Evolutionary conservation across 495 filamentous ascomycete genomes (phyloP).

Genomic region (Penicillium cosmopolitanum): DNA sequence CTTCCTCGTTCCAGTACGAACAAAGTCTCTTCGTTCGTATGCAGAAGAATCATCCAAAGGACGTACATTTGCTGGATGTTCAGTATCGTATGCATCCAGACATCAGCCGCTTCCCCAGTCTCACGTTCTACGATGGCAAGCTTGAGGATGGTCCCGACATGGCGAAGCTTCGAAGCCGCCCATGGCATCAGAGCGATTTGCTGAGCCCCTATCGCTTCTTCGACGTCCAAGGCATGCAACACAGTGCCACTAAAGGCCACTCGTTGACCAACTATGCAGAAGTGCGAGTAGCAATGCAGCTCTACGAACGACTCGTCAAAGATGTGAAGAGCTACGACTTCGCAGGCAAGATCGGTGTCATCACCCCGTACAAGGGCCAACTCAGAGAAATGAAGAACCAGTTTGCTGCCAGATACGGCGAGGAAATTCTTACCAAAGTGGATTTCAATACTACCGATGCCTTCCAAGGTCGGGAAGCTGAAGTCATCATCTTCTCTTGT

Average conservation of each 20-base stretch:
- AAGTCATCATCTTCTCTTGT: conserved; percentile 98
- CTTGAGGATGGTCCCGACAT: conserved; percentile 85
- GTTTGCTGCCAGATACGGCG: conserved; percentile 73
- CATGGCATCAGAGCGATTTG: conserved; percentile 82
- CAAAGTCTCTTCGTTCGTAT: conserved; percentile 98
- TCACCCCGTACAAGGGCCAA: conserved; percentile 96
- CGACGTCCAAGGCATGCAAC: conserved; percentile 87
- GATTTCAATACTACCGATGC: conserved; percentile 99
- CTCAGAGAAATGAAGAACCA: conserved; percentile 74
- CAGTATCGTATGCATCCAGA: conserved; percentile 99
- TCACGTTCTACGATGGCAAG: conserved; percentile 86
- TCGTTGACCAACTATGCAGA: conserved; percentile 91
- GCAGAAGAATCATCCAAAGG: conserved; percentile 85
- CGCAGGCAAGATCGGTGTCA: conserved; percentile 87
- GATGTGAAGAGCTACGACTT: conserved; percentile 74
- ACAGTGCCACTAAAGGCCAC: conserved; percentile 73
- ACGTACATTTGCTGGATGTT: conserved; percentile 92
- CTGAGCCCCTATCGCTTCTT: conserved; percentile 98
- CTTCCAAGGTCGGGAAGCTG: conserved; percentile 94
- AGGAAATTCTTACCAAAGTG: conserved; percentile 71
- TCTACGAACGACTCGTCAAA: conserved; percentile 74
- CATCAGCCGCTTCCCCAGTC: conserved; percentile 87
- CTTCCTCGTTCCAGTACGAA: conserved; percentile 91
- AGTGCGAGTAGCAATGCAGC: conserved; percentile 77
- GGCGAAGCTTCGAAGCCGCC: conserved; percentile 69